Base-by-base conservation (phyloP, 345 rosid species). In the Excoecaria cochinchinensis region DNA sequence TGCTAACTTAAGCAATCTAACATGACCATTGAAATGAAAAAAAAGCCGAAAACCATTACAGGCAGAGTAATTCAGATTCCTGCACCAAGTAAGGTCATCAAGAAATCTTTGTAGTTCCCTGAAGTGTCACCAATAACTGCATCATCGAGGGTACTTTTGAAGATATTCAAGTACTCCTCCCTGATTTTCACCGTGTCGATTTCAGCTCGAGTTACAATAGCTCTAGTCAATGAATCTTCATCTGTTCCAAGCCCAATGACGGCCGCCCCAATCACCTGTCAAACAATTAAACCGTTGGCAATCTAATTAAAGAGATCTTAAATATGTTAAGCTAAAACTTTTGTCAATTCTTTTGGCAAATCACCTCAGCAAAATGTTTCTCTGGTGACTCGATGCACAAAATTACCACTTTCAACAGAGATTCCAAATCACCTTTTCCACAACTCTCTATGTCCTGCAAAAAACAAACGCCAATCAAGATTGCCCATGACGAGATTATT, bases 321-420 rank as follows among this genome's bases (percentile, higher is more conserved):
- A 24, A 24, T 3, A 59, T 0, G 51, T 22, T 9, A 6, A 44
- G 0, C 51, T 39, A 56, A 5, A 42, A 42, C 8, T 42, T 42
- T 42, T 8, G 3, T 42, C 46, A 31, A 31, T 31, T 31, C 31
- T 31, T 31, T 31, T 31, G 31, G 31, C 2, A 74, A 39, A 63
- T 74, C 67, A 89, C 98, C 95, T 89, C 86, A 40, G 98, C 97
- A 63, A 95, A 93, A 77, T 95, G 92, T 81, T 83, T 90, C 86
- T 89, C 96, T 3, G 98, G 99, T 63, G 74, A 72, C 22, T 87
- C 86, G 66, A 91, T 80, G 79, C 99, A 90, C 60, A 71, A 64
- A 52, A 91, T 78, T n/a, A 77, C 87, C 73, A 78, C 82, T 79
- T 76, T 73, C 82, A 89, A 58, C 10, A 95, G 83, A 76, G 81